Base-by-base conservation (phyloP, 371 early-diverging fungal genomes). In the Mucor plumbeus region DNA sequence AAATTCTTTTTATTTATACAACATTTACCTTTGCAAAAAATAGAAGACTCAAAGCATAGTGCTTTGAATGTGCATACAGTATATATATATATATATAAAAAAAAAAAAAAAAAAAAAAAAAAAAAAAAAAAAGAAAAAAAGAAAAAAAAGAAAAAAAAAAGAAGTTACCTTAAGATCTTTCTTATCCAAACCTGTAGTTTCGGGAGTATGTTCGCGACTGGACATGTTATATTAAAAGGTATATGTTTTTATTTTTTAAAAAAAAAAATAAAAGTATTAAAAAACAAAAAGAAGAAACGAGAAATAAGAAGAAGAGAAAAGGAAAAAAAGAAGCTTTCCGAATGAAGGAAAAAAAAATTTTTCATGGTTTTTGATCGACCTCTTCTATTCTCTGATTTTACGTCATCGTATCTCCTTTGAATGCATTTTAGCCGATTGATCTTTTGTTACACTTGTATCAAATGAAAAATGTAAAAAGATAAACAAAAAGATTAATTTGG, bases 181-280 rank as follows among this genome's bases (percentile, higher is more conserved):
- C 64, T 58, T 65, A 10, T 59, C 39, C 39, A 48, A 53, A 21
- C 19, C 41, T 36, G 19, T 50, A 5, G 43, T 55, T 39, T 59
- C 70, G 26, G 70, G 70, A 3, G 66, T 56, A 61, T 48, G 41
- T 70, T 70, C 70, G 41, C 70, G 70, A 61, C 65, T 70, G 38
- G 62, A 40, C 65, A 70, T 70, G 41, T 59, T 10, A 53, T 53
- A 53, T 53, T 53, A 53, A 21, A 47, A 53, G 53, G 53, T 53
- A 53, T 53, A 53, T 53, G 53, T 26, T 60, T 60, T 59, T 15
- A 19, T 44, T 15, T 13, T 15, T 34, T n/a, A n/a, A n/a, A 35
- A 17, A 47, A 61, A 44, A 56, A 35, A 44, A 13, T 40, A 59
- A 50, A 66, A 66, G 17, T 43, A 67, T 33, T 43, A 41, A 4